Evolutionary conservation across 1,284 basidiomycete species (phyloP).

Genomic region (Boletus sp.): DNA sequence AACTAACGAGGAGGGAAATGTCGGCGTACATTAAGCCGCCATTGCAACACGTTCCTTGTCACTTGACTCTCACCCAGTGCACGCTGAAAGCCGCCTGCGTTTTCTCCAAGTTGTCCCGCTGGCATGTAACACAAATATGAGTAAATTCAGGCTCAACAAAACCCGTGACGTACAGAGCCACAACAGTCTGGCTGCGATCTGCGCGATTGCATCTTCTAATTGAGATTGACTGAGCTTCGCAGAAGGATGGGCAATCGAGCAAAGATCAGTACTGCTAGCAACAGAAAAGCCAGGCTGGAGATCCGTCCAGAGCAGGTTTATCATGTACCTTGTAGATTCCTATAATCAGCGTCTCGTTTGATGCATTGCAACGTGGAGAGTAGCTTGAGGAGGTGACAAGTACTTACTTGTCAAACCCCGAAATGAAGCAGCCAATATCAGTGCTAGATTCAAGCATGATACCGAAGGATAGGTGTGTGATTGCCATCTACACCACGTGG

Average conservation of each 20-base stretch:
- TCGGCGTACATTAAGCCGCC: slow-evolving; percentile 1
- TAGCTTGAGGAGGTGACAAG: background rate
- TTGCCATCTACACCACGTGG: background rate
- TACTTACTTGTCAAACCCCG: background rate
- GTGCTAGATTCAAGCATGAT: no score
- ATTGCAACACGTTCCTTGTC: background rate
- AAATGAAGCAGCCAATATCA: no score
- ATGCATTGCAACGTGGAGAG: background rate
- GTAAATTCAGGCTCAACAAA: background rate
- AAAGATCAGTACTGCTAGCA: background rate
- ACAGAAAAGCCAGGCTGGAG: background rate
- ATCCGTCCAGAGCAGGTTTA: background rate
- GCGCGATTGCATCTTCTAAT: background rate
- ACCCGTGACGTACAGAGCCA: background rate
- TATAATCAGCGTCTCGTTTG: background rate
- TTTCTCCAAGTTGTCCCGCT: slow-evolving; percentile 4
- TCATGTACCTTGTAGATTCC: background rate
- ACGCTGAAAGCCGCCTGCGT: background rate
- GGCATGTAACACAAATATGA: background rate
- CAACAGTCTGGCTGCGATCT: background rate
- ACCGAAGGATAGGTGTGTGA: background rate
- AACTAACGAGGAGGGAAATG: background rate
- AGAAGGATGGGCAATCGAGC: background rate
- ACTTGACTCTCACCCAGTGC: background rate
- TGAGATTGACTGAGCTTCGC: background rate